A percentile compares a stretch with the other conserved stretches of the same genome.
Conservation (phyloP, 1,284 basidiomycete genomes). For the Rhodofomes roseus region DNA sequence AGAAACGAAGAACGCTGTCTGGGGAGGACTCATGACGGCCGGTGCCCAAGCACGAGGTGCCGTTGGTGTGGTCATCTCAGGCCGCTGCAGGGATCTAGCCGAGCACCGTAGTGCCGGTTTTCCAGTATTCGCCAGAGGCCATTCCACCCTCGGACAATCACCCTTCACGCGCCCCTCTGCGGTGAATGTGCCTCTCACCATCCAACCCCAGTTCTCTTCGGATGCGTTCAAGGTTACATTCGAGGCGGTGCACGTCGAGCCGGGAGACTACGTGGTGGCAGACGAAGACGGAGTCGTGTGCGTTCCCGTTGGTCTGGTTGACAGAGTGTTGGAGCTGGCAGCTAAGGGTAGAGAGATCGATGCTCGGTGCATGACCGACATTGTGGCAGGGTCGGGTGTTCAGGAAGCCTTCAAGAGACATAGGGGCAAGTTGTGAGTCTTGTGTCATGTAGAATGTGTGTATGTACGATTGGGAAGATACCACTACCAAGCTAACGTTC, state of each 20-base stretch:
- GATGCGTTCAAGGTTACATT: conserved; percentile 34
- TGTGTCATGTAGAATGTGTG: neutral
- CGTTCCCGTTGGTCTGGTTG: conserved; percentile 57
- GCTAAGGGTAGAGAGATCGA: conserved; percentile 65
- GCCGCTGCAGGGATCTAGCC: conserved; percentile 77
- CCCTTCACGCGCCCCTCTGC: conserved; percentile 84
- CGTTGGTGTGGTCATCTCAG: conserved; percentile 77
- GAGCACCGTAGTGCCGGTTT: conserved; percentile 73
- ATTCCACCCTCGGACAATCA: conserved; percentile 85
- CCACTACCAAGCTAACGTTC: neutral
- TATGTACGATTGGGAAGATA: neutral
- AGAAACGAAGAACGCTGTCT: conserved; percentile 83
- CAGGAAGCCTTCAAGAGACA: conserved; percentile 77
- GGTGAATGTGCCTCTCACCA: conserved; percentile 71
- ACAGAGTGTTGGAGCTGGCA: conserved; percentile 61
- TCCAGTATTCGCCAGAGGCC: conserved; percentile 76
- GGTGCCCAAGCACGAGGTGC: conserved; percentile 71
- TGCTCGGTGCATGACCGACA: conserved; percentile 72
- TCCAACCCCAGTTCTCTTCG: conserved; percentile 41
- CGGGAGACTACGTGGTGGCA: conserved; percentile 83
- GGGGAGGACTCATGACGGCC: conserved; percentile 91
- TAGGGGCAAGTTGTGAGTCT: conserved; percentile 42
- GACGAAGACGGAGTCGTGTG: conserved; percentile 92
- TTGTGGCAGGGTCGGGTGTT: conserved; percentile 71
- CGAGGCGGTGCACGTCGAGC: conserved; percentile 57